Evolutionary conservation across 2,329 filamentous ascomycete species (phyloP).

Genomic region (Colletotrichum filicis): DNA sequence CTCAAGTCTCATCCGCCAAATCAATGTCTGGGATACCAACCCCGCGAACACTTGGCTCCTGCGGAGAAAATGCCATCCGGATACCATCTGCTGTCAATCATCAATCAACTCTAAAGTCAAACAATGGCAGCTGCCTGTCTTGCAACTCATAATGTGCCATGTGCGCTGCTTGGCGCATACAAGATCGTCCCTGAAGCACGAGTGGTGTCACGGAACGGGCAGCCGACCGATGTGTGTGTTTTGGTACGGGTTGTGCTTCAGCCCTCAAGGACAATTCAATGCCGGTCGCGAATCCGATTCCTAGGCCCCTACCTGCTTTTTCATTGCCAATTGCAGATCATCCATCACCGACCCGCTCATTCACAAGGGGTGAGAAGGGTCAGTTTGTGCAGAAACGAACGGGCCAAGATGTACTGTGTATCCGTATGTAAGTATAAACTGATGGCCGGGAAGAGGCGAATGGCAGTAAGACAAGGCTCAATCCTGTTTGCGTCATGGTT

Average conservation of each 20-base stretch:
- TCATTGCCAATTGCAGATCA: constrained; percentile 23
- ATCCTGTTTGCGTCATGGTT: constrained; percentile 11
- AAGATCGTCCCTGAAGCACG: constrained; percentile 35
- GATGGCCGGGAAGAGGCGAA: not conserved
- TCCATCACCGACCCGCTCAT: constrained; percentile 3
- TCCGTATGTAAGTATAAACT: not conserved
- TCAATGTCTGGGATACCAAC: not conserved
- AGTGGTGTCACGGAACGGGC: constrained; percentile 33
- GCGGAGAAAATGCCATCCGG: constrained; percentile 33
- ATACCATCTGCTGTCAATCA: constrained; percentile 4
- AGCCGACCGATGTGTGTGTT: constrained; percentile 24
- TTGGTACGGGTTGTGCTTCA: constrained; percentile 28
- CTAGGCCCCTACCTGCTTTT: not conserved
- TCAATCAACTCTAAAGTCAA: constrained; percentile 14
- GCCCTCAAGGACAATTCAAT: constrained; percentile 12
- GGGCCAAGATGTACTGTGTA: not conserved
- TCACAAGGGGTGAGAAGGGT: not conserved
- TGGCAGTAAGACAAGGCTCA: not conserved
- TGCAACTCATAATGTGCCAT: constrained; percentile 29
- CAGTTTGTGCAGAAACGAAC: not conserved
- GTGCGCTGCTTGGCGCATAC: constrained; percentile 35
- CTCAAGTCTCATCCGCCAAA: not conserved
- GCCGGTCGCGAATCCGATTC: constrained; percentile 21
- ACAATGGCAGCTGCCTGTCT: constrained; percentile 7
- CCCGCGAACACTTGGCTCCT: constrained; percentile 35